phyloP scores from a whole-genome alignment of 345 rosid genomes.

The Trapa incisa region DNA sequence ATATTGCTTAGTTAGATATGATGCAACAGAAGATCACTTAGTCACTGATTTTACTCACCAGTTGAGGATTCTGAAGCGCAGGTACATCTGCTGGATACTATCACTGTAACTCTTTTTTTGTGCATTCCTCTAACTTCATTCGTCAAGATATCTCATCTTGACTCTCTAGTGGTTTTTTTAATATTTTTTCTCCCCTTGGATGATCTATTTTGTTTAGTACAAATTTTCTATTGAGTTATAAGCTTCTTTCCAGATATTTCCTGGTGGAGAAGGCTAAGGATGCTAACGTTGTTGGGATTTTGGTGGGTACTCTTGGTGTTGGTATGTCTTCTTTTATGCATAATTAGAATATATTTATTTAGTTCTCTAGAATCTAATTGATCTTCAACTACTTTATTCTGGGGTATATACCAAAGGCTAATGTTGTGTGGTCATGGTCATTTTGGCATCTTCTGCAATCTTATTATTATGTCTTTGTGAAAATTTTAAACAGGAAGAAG shows the following conservation, averaged over 20 bases:
- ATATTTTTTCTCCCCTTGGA: not conserved
- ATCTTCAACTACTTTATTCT: not conserved
- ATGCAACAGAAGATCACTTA: constrained; percentile 47
- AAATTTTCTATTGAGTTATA: not conserved
- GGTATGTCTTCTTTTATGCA: constrained; percentile 32
- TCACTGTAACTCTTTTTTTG: constrained; percentile 6
- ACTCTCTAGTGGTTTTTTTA: not conserved
- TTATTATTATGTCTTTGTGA: not conserved
- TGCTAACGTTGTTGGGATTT: constrained; percentile 79
- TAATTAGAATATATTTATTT: not conserved
- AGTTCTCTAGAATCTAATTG: not conserved
- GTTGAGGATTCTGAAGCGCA: constrained; percentile 67
- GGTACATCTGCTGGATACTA: constrained; percentile 23
- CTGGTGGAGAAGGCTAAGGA: constrained; percentile 96
- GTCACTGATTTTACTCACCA: constrained; percentile 66
- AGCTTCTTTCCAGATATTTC: constrained; percentile 53
- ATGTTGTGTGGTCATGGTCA: not conserved
- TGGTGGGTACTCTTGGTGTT: constrained; percentile 96
- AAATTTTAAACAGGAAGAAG: not conserved
- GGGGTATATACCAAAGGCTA: not conserved
- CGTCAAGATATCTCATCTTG: not conserved
- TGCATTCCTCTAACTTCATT: not conserved
- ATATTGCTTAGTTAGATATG: constrained; percentile 70
- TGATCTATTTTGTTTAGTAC: not conserved
- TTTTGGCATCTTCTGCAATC: not conserved